Evolutionary conservation across 225 moss, liverwort and hornwort species (phyloP), one percentile per base, ranked within the genome.

Genomic region (Physcomitrium patens): DNA sequence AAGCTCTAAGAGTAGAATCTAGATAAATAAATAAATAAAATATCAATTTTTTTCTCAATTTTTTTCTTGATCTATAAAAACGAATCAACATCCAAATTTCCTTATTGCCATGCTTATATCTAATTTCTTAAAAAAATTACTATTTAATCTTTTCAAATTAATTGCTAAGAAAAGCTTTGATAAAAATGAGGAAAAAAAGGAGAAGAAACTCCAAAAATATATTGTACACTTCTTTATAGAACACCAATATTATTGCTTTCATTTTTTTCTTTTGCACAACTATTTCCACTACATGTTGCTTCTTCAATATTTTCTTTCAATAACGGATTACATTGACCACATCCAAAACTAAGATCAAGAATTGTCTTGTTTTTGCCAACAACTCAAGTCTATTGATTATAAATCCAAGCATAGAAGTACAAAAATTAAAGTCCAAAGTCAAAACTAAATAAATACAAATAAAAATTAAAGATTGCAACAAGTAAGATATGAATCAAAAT

Each of bases 141-240:
- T n/a, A 65, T 58, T 47, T 67, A 75, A 82, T 75, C 56, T 61
- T 60, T 22, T 20, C n/a, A 52, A 66, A 75, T 51, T 65, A 53
- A 8, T 61, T 45, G n/a, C n/a, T n/a, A n/a, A n/a, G n/a, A n/a
- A n/a, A n/a, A n/a, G n/a, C 42, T 42, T 57, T 64, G 42, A 57
- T 3, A 50, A 50, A 15, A 50, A 79, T 79, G 75, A n/a, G n/a
- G n/a, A n/a, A n/a, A n/a, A n/a, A n/a, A n/a, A n/a, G n/a, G n/a
- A n/a, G n/a, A n/a, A n/a, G n/a, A n/a, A n/a, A n/a, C n/a, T 79
- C 79, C 78, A 79, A 79, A 62, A 71, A 83, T 71, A 70, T 75
- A 71, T 58, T 11, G 20, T 56, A 62, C 9, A 23, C 50, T 42
- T 14, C 19, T 19, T 51, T 7, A 3, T 14, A n/a, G n/a, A n/a